These are phyloP conservation scores for Schoenoplectus tabernaemontani DNA, from an alignment of 202 grass and related monocot species.

Conservation along the genomic window DNA sequence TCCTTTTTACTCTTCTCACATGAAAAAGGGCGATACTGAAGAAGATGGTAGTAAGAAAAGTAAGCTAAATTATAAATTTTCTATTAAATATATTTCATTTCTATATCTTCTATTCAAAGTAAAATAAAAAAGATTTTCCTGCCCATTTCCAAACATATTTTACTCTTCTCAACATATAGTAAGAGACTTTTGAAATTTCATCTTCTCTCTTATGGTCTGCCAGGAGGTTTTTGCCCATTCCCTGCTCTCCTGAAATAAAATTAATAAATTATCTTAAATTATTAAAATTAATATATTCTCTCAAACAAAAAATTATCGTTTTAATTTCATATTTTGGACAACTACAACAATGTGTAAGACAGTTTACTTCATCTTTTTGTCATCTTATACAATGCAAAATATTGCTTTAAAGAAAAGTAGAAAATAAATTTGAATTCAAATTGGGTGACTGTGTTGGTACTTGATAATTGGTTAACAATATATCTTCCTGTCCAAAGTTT, in stretches of 20 bases:
- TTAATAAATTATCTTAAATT: not conserved
- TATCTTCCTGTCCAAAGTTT: not conserved
- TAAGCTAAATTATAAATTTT: not conserved
- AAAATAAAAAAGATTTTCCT: no score
- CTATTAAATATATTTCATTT: not conserved
- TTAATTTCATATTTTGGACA: not conserved
- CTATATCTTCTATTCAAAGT: not conserved
- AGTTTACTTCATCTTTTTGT: not conserved
- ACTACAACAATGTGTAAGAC: not conserved
- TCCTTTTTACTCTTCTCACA: no score
- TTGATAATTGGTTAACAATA: not conserved
- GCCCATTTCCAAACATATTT: no score
- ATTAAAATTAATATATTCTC: not conserved
- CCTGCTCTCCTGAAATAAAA: slow-evolving; percentile 12
- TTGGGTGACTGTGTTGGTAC: not conserved
- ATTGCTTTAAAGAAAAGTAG: not conserved
- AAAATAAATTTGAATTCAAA: not conserved
- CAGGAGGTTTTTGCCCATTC: not conserved
- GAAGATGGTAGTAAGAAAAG: not conserved
- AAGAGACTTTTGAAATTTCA: not conserved
- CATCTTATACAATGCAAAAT: not conserved
- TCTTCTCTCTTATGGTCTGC: not conserved
- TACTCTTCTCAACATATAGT: no score
- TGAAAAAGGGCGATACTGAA: not conserved
- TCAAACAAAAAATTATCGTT: not conserved